Evolutionary conservation across 805 yeast genomes (phyloP).

Genomic region (Hanseniaspora lachancei): DNA sequence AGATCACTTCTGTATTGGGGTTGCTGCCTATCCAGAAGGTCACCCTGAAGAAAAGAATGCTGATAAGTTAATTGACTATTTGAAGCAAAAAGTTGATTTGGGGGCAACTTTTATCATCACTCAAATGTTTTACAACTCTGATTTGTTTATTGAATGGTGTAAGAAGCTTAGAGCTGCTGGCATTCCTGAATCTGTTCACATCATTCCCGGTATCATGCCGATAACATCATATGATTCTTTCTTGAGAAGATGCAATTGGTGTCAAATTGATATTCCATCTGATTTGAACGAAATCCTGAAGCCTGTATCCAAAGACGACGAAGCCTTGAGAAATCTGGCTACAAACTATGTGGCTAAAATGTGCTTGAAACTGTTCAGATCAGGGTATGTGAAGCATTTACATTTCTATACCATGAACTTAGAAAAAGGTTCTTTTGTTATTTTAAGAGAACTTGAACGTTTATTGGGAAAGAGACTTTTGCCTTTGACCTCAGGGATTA

Average conservation of each 20-base stretch:
- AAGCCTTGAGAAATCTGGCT: slow-evolving; percentile 72
- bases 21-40: slow-evolving; percentile 96
- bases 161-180: slow-evolving; percentile 54
- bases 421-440: slow-evolving; percentile 81
- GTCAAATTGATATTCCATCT: slow-evolving; percentile 67
- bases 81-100: slow-evolving; percentile 81
- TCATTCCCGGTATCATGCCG: slow-evolving; percentile 98
- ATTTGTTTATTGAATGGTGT: slow-evolving; percentile 76
- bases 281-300: slow-evolving; percentile 57
- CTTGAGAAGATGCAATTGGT: slow-evolving; percentile 89
- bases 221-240: slow-evolving; percentile 90
- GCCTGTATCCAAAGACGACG: slow-evolving; percentile 82
- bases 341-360: slow-evolving; percentile 67
- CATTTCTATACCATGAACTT: slow-evolving; percentile 97
- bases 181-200: slow-evolving; percentile 50
- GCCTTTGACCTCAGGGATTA: slow-evolving; percentile 5
- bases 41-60: slow-evolving; percentile 61
- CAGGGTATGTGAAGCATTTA: slow-evolving; percentile 67
- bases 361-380: slow-evolving; percentile 60
- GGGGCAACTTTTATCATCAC: slow-evolving; percentile 92
- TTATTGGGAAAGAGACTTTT: slow-evolving; percentile 6
- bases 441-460: slow-evolving; percentile 53
- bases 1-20: slow-evolving; percentile 83
- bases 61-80: slow-evolving; percentile 40
- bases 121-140: slow-evolving; percentile 93